These are phyloP conservation scores for Termitomyces titanicus DNA, from an alignment of 768 basidiomycete species.

Conservation along the genomic window DNA sequence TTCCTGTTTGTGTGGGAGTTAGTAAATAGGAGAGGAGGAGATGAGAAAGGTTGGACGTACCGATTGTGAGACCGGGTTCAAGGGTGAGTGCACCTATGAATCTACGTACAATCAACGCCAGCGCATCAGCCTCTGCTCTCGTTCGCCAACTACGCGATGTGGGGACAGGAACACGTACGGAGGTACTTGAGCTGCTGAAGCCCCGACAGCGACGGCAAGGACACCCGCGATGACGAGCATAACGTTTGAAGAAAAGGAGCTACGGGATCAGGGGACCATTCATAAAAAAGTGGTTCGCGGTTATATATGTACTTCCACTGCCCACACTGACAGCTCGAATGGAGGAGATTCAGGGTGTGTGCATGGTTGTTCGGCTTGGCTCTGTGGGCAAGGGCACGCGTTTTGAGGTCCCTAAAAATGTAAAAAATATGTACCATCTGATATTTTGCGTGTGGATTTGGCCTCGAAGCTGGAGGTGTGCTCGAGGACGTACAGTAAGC, in stretches of 20 bases:
- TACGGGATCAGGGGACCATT: constrained; percentile 2
- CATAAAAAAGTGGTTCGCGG: no score
- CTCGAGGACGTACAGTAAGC: background rate
- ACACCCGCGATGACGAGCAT: constrained; percentile 8
- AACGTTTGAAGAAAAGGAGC: constrained; percentile 8
- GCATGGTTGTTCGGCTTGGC: no score
- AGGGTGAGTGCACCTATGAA: constrained; percentile 40
- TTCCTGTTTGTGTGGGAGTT: no score
- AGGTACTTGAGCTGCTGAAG: constrained; percentile 27
- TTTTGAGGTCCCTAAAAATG: no score
- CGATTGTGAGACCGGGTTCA: constrained; percentile 38
- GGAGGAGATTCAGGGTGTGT: no score
- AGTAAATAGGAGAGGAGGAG: background rate
- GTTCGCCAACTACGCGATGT: background rate
- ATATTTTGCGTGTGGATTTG: no score
- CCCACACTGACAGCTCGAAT: no score
- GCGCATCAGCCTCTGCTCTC: background rate
- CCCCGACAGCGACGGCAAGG: constrained; percentile 11
- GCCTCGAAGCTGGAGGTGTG: no score
- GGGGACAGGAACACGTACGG: constrained; percentile 4
- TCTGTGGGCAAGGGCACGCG: no score
- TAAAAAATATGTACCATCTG: no score
- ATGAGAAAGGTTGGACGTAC: constrained; percentile 22
- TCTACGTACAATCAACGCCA: constrained; percentile 21
- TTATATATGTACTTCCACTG: background rate